Base-by-base conservation (phyloP, 1,284 basidiomycete species). In the Ustilago esculenta region DNA sequence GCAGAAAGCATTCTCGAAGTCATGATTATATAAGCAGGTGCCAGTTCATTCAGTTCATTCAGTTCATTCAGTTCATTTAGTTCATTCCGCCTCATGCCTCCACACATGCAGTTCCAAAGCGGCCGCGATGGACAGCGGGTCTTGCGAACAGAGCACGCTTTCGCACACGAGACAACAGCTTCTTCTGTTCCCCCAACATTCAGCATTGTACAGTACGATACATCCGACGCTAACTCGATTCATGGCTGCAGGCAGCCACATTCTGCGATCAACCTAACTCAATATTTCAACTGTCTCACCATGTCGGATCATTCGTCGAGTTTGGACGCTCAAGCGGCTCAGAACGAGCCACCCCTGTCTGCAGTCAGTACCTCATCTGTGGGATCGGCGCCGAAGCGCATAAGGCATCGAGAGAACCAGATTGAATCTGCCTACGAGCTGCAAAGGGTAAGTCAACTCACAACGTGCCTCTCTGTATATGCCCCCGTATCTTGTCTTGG, bases 341-440 rank as follows among this genome's bases (percentile, higher is more conserved):
- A 18, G 37, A 55, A 48, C n/a, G 54, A 68, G 6, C 25, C 57
- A 15, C 59, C 66, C 11, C 23, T 69, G 15, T 69, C 59, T 2
- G 55, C 66, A 4, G 30, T 69, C 14, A 48, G 33, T 50, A 46
- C 63, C 2, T 72, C 64, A 1, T 20, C 50, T 5, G 33, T 72
- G 9, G 69, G 64, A 15, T 59, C 58, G 3, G 54, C 64, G 9
- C 59, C 69, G 5, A 72, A 69, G 29, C 49, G 76, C 8, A 60
- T 67, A 46, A 39, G 73, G 20, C 76, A 76, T 65, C 54, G 75
- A 11, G 75, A 76, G 24, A 55, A 52, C 17, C 72, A 78, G 32
- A 70, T 78, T 15, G 67, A 70, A 20, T 57, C 65, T 5, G 76
- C 76, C 2, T 78, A 78, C 53, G 73, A 73, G 48, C 29, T 78